Conservation (phyloP, 1,139 yeast species). For the Sugiyamaella japonica region DNA sequence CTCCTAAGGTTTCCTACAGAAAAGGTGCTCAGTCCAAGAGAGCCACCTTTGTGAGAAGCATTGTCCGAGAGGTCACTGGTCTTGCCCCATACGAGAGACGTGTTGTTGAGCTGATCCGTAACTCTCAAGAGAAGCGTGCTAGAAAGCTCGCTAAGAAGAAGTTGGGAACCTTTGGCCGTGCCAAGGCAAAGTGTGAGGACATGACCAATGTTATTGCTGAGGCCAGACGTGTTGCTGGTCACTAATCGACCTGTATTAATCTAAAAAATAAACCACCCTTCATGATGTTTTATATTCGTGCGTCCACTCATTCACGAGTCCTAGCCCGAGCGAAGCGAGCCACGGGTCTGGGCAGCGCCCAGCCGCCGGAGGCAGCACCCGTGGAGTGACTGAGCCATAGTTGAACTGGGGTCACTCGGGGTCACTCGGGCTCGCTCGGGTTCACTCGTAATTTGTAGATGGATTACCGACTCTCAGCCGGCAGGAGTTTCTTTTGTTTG, state of each 20-base stretch:
- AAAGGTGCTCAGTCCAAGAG: conserved; percentile 97
- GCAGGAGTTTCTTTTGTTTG: conserved; percentile 14
- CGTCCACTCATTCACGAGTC: too few relatives aligned
- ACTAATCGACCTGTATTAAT: conserved; percentile 25
- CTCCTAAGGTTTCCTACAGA: conserved; percentile 94
- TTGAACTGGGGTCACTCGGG: too few relatives aligned
- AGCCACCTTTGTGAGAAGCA: conserved; percentile 91
- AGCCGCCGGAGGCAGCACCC: too few relatives aligned
- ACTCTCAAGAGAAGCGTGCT: conserved; percentile 99
- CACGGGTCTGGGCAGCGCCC: too few relatives aligned
- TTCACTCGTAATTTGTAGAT: too few relatives aligned
- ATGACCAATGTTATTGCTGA: conserved; percentile 96
- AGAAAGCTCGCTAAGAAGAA: conserved; percentile 99
- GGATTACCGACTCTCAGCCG: neutral
- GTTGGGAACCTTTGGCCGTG: conserved; percentile 99
- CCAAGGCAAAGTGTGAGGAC: conserved; percentile 99
- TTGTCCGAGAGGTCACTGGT: conserved; percentile 97
- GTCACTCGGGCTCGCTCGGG: too few relatives aligned
- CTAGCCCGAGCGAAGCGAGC: too few relatives aligned
- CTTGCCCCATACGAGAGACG: conserved; percentile 99
- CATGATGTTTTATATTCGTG: conserved; percentile 11
- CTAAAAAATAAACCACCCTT: conserved; percentile 11
- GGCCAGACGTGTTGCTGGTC: conserved; percentile 70
- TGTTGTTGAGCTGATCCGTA: conserved; percentile 98
- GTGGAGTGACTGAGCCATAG: too few relatives aligned